phyloP scores from a whole-genome alignment of 208 protist genomes.

The Crithidia mellificae region DNA sequence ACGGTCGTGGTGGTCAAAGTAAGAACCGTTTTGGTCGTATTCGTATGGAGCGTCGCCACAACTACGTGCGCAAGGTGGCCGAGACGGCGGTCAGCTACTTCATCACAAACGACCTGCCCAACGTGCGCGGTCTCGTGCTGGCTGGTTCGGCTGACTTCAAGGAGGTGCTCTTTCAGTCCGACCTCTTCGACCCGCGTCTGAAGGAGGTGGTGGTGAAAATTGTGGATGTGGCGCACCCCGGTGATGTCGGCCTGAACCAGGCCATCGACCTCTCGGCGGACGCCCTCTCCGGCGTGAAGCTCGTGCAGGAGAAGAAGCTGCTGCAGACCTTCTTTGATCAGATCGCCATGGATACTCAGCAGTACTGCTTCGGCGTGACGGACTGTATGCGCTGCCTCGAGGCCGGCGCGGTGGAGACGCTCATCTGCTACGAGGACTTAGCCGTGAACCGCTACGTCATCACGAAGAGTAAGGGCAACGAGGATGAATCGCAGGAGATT shows the following conservation, averaged over 20 bases:
- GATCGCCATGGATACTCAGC: conserved; percentile 98
- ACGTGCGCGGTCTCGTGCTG: conserved; percentile 99
- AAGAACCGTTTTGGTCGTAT: conserved; percentile 99
- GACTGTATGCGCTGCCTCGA: conserved; percentile 98
- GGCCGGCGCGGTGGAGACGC: conserved; percentile 96
- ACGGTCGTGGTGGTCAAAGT: conserved; percentile 99
- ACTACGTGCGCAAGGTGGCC: conserved; percentile 99
- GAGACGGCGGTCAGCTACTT: conserved; percentile 97
- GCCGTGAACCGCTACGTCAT: conserved; percentile 90
- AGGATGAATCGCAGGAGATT: conserved; percentile 64
- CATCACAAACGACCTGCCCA: conserved; percentile 98
- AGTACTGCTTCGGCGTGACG: conserved; percentile 98
- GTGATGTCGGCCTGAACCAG: conserved; percentile 99
- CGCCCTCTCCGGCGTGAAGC: conserved; percentile 97
- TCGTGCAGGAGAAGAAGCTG: conserved; percentile 99
- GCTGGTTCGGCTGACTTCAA: conserved; percentile 99
- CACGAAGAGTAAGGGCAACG: conserved; percentile 79
- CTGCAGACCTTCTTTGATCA: conserved; percentile 98
- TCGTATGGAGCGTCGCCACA: conserved; percentile 99
- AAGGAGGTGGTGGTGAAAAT: conserved; percentile 98
- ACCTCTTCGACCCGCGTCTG: conserved; percentile 98
- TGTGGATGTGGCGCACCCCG: conserved; percentile 99
- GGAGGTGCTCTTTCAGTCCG: conserved; percentile 96
- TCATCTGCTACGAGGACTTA: conserved; percentile 99
- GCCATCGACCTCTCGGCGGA: conserved; percentile 99